These are phyloP conservation scores for Candida endomychidarum DNA, from an alignment of 805 yeast genomes.

Conservation along the genomic window DNA sequence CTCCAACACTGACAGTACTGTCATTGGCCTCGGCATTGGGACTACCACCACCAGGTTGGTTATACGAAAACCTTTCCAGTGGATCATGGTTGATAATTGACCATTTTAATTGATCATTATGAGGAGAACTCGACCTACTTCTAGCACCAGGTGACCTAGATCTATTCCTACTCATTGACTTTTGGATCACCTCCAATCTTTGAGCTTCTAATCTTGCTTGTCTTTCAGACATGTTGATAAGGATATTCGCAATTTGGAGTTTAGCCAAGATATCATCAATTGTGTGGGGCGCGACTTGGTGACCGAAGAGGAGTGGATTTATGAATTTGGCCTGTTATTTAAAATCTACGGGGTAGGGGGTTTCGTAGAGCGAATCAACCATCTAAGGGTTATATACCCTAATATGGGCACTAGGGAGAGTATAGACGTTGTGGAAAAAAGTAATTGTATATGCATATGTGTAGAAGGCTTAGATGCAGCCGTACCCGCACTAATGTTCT, in stretches of 20 bases:
- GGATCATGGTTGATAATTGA: constrained; percentile 75
- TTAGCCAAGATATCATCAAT: constrained; percentile 11
- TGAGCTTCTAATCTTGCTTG: constrained; percentile 42
- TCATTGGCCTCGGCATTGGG: constrained; percentile 58
- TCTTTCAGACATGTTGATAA: constrained; percentile 30
- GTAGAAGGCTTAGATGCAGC: no score
- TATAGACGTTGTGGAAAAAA: no score
- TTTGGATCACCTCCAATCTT: constrained; percentile 39
- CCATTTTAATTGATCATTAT: constrained; percentile 53
- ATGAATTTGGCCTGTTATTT: no score
- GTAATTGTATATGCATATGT: no score
- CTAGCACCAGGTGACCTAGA: constrained; percentile 34
- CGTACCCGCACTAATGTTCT: no score
- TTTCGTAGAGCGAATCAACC: no score
- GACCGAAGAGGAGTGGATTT: neutral
- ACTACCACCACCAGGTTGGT: constrained; percentile 12
- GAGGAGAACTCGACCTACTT: constrained; percentile 35
- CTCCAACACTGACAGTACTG: neutral
- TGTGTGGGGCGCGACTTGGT: constrained; percentile 3
- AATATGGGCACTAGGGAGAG: no score
- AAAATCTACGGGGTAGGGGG: no score
- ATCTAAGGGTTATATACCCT: no score
- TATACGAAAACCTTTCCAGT: constrained; percentile 53
- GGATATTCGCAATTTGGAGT: constrained; percentile 3
- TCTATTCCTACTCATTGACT: constrained; percentile 39